Conservation (phyloP, 2,329 filamentous ascomycete genomes). For the Botrytis pseudocinerea region DNA sequence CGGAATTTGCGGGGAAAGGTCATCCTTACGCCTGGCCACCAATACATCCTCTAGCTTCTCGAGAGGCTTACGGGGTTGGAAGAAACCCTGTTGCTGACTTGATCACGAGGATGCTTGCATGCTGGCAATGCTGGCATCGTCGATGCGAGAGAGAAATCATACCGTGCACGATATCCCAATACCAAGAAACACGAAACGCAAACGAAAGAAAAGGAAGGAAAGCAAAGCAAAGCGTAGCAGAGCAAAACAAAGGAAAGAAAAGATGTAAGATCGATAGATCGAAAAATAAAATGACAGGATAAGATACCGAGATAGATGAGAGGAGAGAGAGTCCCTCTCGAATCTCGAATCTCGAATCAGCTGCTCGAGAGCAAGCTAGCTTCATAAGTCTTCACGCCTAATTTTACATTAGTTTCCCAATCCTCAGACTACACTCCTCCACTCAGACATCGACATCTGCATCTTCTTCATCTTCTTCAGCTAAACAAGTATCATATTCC, state of each 20-base stretch:
- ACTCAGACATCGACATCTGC: neutral
- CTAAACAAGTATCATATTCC: neutral
- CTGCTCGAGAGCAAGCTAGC: neutral
- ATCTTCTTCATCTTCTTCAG: neutral
- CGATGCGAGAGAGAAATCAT: neutral
- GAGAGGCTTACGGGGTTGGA: neutral
- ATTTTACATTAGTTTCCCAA: neutral
- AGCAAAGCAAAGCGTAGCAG: neutral
- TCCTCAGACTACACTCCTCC: neutral
- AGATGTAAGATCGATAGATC: neutral
- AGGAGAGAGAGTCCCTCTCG: neutral
- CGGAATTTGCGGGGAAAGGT: conserved; percentile 6
- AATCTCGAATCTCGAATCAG: neutral
- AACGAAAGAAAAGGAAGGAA: neutral
- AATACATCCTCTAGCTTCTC: neutral
- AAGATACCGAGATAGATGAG: neutral
- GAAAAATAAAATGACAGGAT: neutral
- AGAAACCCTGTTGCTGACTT: conserved; percentile 3
- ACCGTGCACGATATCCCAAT: neutral
- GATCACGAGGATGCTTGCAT: neutral
- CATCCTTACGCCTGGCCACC: neutral
- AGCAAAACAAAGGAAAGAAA: neutral
- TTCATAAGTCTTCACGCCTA: neutral
- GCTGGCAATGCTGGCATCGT: neutral
- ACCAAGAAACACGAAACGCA: neutral